Base-by-base conservation (phyloP, 192 early-diverging fungal genomes). In the Rhizophagus prolifer region DNA sequence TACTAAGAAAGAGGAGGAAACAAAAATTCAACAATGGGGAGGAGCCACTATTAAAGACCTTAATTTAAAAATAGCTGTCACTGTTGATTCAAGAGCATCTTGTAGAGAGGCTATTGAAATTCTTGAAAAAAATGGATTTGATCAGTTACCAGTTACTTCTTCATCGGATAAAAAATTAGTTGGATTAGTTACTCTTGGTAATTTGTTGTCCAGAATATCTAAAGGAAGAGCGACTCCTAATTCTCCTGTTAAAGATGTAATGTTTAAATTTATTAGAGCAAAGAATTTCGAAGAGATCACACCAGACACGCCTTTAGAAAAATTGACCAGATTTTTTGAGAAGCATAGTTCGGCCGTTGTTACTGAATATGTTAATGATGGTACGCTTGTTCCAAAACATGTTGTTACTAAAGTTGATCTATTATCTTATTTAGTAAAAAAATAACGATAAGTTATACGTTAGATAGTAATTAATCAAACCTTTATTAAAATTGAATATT, bases 331-430 rank as follows among this genome's bases (percentile, higher is more conserved):
- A 47, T 99, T 98, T 85, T 98, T 99, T 82, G 97, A 98, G 80
- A 93, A 90, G 70, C 88, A 97, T 86, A 94, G 91, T 64, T 87
- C 89, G 10, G 97, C 94, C 31, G 87, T 99, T 69, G 95, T 99
- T 38, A 99, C 97, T 23, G 92, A 93, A 83, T 81, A 80, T 59
- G 79, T 77, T 54, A 82, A 85, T 59, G 84, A 88, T 25, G 89
- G 83, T 9, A 72, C 70, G 7, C 78, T 81, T 74, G 78, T 90
- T 63, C 86, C 90, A 59, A 88, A 87, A 72, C 92, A 96, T 69
- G 94, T 99, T n/a, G 88, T 98, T 31, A 99, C 96, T 70, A 97
- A 97, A 81, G 91, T 98, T 63, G 97, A 99, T 81, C 83, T 99
- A 72, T 85, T 99, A 26, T 82, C 89, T 1, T 94, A 86, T 78